Evolutionary conservation across 768 basidiomycete species (phyloP).

Genomic region (Psilocybe tampanensis): DNA sequence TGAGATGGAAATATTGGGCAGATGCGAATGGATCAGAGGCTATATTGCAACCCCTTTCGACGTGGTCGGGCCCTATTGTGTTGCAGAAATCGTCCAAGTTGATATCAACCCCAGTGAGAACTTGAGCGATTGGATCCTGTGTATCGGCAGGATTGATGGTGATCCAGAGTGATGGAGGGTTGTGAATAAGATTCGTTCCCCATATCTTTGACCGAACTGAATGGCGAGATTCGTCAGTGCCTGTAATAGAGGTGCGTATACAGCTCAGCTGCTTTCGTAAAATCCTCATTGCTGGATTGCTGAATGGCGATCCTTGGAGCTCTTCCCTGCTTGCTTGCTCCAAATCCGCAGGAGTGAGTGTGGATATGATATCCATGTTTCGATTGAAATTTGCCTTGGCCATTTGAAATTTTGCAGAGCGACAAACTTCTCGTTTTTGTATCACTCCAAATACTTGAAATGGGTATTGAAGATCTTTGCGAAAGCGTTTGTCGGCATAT

Average conservation of each 20-base stretch:
- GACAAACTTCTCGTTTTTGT: background rate
- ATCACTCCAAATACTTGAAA: constrained; percentile 29
- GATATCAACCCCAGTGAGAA: constrained; percentile 38
- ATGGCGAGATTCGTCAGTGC: background rate
- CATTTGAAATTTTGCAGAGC: background rate
- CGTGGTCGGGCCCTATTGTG: background rate
- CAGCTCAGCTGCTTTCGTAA: background rate
- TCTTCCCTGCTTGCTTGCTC: background rate
- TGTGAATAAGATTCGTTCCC: background rate
- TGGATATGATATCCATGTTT: background rate
- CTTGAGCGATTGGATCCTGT: constrained; percentile 43
- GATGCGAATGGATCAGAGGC: constrained; percentile 11
- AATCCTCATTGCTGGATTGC: background rate
- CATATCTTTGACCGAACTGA: background rate
- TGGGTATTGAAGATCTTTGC: constrained; percentile 26
- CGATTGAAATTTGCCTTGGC: background rate
- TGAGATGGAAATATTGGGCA: constrained; percentile 25
- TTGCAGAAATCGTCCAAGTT: constrained; percentile 36
- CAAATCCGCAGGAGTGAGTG: background rate
- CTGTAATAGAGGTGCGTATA: too few relatives aligned
- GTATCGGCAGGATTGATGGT: constrained; percentile 44
- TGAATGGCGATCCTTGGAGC: too few relatives aligned
- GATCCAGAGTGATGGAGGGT: constrained; percentile 38
- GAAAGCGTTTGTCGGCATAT: constrained; percentile 31
- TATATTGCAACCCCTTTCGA: constrained; percentile 7